phyloP scores from a whole-genome alignment of 1,284 basidiomycete species.

The Grifola frondosa region DNA sequence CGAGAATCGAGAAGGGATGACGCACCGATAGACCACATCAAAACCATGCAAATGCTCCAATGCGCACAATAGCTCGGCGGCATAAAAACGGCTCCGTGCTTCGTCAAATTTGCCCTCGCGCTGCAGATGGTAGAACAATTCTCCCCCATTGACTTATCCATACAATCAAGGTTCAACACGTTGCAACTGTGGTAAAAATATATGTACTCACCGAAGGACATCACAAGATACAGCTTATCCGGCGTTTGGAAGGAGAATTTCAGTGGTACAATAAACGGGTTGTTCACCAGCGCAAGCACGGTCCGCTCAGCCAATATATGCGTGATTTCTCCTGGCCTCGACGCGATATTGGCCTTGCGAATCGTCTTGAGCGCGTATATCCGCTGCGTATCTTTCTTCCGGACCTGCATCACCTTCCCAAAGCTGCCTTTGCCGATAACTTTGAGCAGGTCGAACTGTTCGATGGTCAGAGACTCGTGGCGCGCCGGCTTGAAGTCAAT shows the following conservation, averaged over 20 bases:
- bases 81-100: conserved; percentile 91
- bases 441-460: conserved; percentile 95
- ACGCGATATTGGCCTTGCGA: conserved; percentile 98
- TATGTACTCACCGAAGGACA: conserved; percentile 80
- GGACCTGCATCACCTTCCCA: conserved; percentile 98
- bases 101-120: conserved; percentile 97
- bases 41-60: conserved; percentile 96
- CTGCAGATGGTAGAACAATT: conserved; percentile 97
- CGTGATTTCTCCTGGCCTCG: conserved; percentile 94
- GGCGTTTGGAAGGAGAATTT: conserved; percentile 99
- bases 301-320: conserved; percentile 98
- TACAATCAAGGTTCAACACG: background rate
- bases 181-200: background rate
- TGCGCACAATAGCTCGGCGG: conserved; percentile 92
- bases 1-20: conserved; percentile 7
- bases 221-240: conserved; percentile 96
- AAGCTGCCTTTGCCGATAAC: conserved; percentile 99
- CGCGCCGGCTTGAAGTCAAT: conserved; percentile 89
- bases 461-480: conserved; percentile 86
- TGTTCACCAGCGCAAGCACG: conserved; percentile 96
- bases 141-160: conserved; percentile 86
- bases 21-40: conserved; percentile 95
- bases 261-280: conserved; percentile 98
- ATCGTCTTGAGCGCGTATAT: conserved; percentile 99
- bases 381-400: conserved; percentile 96